Evolutionary conservation across 1,284 basidiomycete genomes (phyloP).

Genomic region (Ceratobasidium sp.): DNA sequence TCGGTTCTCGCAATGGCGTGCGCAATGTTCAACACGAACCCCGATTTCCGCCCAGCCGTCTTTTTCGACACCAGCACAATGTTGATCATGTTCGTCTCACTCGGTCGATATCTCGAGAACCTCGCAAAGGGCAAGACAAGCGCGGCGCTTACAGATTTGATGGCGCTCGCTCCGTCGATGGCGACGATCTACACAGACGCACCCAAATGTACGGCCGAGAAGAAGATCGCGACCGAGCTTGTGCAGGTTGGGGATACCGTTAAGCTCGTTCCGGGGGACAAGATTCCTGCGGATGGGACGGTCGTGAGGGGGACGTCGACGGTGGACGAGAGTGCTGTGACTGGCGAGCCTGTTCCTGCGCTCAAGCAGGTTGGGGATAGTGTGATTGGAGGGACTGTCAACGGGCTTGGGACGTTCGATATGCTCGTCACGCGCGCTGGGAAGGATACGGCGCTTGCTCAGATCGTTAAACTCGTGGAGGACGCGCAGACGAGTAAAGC

Average conservation of each 20-base stretch:
- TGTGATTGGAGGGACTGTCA: conserved; percentile 97
- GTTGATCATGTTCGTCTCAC: conserved; percentile 96
- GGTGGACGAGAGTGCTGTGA: conserved; percentile 97
- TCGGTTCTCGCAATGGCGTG: conserved; percentile 79
- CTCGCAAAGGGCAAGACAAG: conserved; percentile 97
- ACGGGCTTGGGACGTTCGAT: conserved; percentile 94
- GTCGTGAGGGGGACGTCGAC: conserved; percentile 87
- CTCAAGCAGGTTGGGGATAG: conserved; percentile 82
- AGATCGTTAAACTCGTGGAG: conserved; percentile 97
- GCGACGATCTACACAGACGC: conserved; percentile 93
- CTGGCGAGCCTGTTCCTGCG: conserved; percentile 94
- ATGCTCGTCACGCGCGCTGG: conserved; percentile 96
- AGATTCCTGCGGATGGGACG: conserved; percentile 94
- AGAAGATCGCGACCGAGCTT: conserved; percentile 92
- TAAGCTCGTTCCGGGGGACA: conserved; percentile 96
- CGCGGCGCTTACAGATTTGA: conserved; percentile 94
- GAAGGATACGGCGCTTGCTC: conserved; percentile 93
- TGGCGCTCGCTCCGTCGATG: conserved; percentile 93
- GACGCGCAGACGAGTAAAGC: conserved; percentile 98
- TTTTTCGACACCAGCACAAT: conserved; percentile 99
- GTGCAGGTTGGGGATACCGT: conserved; percentile 94
- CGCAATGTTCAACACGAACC: conserved; percentile 70
- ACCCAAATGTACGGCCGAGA: conserved; percentile 81
- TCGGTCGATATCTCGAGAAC: conserved; percentile 96
- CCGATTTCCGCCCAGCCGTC: conserved; percentile 81